Conservation (phyloP, 1,139 yeast genomes). For the Taphrina wiesneri region DNA sequence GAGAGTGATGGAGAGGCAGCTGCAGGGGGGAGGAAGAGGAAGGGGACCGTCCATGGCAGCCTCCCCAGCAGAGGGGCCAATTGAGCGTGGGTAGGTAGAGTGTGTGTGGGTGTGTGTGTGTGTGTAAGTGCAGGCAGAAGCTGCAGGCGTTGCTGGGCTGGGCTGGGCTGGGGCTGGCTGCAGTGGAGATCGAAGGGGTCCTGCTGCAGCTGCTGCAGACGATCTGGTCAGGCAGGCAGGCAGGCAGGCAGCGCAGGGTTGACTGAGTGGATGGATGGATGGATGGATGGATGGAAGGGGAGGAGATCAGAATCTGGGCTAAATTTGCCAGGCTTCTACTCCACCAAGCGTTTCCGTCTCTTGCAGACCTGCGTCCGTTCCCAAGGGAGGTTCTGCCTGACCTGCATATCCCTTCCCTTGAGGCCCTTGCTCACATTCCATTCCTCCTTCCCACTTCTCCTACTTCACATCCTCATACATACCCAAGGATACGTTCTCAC, state of each 20-base stretch:
- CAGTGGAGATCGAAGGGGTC: background rate
- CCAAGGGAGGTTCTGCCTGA: background rate
- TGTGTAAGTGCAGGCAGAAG: background rate
- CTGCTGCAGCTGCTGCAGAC: too few species aligned
- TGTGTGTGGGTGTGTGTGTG: background rate
- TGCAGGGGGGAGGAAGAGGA: too few species aligned
- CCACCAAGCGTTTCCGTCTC: background rate
- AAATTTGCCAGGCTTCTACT: background rate
- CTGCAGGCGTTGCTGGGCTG: background rate
- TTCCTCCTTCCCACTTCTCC: constrained; percentile 2
- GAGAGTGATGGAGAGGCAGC: background rate
- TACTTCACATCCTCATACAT: constrained; percentile 2
- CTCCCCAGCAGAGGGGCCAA: background rate
- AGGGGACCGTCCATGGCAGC: too few species aligned
- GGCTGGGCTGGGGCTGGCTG: background rate
- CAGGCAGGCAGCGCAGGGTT: background rate
- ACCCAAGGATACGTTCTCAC: constrained; percentile 11
- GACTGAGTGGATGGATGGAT: background rate
- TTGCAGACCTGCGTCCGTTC: background rate
- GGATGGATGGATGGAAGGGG: background rate
- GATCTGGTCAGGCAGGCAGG: background rate
- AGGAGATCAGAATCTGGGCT: background rate
- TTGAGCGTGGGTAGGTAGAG: background rate
- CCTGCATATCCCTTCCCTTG: constrained; percentile 5
- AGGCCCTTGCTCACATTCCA: constrained; percentile 12